Evolutionary conservation across 805 yeast species (phyloP).

Genomic region (Jamesozyma spencerorum): DNA sequence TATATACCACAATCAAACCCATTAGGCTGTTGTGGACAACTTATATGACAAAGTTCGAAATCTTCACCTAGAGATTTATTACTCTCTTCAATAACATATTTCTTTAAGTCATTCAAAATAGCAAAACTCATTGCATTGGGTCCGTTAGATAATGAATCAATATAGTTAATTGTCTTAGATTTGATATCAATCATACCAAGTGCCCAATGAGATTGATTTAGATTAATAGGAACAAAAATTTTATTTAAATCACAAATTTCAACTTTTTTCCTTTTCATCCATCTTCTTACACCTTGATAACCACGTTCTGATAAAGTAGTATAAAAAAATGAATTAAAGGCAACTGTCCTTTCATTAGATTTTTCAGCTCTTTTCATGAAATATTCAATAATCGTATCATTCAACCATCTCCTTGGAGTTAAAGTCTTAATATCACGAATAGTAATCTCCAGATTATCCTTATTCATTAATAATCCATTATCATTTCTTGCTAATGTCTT

Average conservation of each 20-base stretch:
- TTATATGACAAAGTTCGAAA: constrained; percentile 25
- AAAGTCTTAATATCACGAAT: constrained; percentile 65
- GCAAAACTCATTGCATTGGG: constrained; percentile 28
- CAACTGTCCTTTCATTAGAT: constrained; percentile 39
- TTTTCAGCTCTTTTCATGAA: constrained; percentile 41
- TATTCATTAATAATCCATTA: constrained; percentile 22
- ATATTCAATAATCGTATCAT: constrained; percentile 83
- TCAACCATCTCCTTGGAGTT: constrained; percentile 69
- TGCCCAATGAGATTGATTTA: constrained; percentile 85
- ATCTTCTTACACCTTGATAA: constrained; percentile 66
- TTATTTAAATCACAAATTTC: constrained; percentile 54
- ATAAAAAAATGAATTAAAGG: constrained; percentile 85
- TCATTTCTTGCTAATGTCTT: constrained; percentile 24
- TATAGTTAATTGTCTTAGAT: constrained; percentile 51
- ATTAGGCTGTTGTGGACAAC: constrained; percentile 79
- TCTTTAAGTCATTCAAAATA: constrained; percentile 40
- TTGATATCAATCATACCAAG: constrained; percentile 65
- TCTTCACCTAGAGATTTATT: constrained; percentile 32
- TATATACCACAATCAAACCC: constrained; percentile 96
- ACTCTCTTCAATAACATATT: constrained; percentile 63
- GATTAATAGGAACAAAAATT: constrained; percentile 78
- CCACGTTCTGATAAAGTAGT: constrained; percentile 65
- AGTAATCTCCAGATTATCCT: constrained; percentile 46
- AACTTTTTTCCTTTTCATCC: constrained; percentile 73
- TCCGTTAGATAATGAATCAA: constrained; percentile 59